These are phyloP conservation scores for Aulographum hederae DNA, from an alignment of 2,329 filamentous ascomycete species.

Conservation along the genomic window DNA sequence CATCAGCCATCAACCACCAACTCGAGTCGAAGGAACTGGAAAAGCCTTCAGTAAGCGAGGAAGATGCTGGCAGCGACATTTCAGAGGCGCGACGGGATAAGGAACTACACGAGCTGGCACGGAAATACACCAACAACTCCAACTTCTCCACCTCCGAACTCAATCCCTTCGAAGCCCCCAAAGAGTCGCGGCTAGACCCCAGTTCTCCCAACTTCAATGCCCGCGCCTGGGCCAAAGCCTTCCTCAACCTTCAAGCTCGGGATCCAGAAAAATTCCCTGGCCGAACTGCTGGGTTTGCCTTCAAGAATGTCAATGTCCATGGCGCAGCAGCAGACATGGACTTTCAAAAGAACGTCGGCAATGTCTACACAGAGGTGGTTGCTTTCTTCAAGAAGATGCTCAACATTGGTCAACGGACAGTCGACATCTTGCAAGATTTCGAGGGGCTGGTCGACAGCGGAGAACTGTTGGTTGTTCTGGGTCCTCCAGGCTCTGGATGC, in stretches of 20 bases:
- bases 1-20: no score
- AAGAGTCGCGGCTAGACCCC: slow-evolving; percentile 26
- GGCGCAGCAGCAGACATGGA: slow-evolving; percentile 30
- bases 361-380: slow-evolving; percentile 23
- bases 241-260: slow-evolving; percentile 25
- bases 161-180: slow-evolving; percentile 20
- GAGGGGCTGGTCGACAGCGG: slow-evolving; percentile 51
- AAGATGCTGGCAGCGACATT: no score
- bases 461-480: slow-evolving; percentile 60
- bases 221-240: slow-evolving; percentile 29
- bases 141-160: slow-evolving; percentile 12
- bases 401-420: slow-evolving; percentile 15
- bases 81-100: slow-evolving; percentile 16
- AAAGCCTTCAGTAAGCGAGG: no score
- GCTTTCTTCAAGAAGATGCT: slow-evolving; percentile 18
- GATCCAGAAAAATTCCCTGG: slow-evolving; percentile 22
- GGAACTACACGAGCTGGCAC: slow-evolving; percentile 22
- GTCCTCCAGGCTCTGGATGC: slow-evolving; percentile 52
- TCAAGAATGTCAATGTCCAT: slow-evolving; percentile 27
- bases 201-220: slow-evolving; percentile 27
- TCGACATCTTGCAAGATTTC: slow-evolving; percentile 50
- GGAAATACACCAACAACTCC: slow-evolving; percentile 21
- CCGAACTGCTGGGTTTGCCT: slow-evolving; percentile 28
- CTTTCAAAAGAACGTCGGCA: slow-evolving; percentile 32
- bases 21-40: no score